Evolutionary conservation across 306 rosid species (phyloP), one percentile per base, ranked within the genome.

Genomic region (Quercus suber): DNA sequence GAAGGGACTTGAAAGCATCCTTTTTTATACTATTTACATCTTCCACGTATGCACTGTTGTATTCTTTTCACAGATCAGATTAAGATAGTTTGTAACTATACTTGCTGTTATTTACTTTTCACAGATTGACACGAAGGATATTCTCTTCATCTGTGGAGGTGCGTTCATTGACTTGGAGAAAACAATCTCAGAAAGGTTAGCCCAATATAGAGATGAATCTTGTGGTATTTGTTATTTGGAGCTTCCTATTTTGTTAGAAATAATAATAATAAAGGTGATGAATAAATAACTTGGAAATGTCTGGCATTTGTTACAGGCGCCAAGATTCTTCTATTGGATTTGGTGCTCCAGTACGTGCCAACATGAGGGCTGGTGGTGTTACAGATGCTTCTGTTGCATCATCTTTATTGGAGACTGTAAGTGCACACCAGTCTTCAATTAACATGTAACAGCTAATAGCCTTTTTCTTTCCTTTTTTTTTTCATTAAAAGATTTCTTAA

Each of bases 271-370:
- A 10, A 49, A 12, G 3, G 11, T 8, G 45, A 41, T 2, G 45
- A 41, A 7, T 3, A 49, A 49, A 71, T 55, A 58, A 70, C 77
- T 80, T 51, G 51, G 49, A 69, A 77, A 11, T 65, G 65, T 65
- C 58, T 75, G 79, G 23, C 59, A 73, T 82, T 56, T 64, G 64
- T 81, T 82, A 45, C 82, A 96, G 99, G 82, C 94, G 89, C 60
- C 98, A 92, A 76, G 99, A 93, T 85, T 93, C 98, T 78, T 96
- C 97, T 74, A 90, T 96, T 82, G 99, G 99, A 80, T 96, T 96
- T 75, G 99, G 99, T 82, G 94, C 97, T 60, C 99, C 96, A 14
- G 86, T 93, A 51, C 95, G 99, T 72, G 92, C 98, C 81, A 96
- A 88, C 88, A 89, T 96, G 98, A 90, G 90, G 88, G 52, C 91